A percentile compares a stretch with the other conserved stretches of the same genome.
These are phyloP conservation scores for Colletotrichum euphorbiae DNA, from an alignment of 2,329 filamentous ascomycete species.

Conservation along the genomic window DNA sequence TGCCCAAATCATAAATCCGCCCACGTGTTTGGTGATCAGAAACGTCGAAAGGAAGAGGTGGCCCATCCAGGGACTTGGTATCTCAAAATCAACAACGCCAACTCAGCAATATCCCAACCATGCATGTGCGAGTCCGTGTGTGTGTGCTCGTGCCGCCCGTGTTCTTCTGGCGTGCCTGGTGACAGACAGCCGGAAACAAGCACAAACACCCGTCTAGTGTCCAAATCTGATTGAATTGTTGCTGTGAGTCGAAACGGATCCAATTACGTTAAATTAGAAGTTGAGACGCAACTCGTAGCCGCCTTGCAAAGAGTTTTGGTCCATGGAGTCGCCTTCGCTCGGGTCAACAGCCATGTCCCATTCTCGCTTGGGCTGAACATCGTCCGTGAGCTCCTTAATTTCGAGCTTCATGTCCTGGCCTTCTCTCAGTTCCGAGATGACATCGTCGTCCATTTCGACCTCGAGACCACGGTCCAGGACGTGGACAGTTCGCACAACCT, in stretches of 20 bases:
- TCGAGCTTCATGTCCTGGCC: conserved; percentile 92
- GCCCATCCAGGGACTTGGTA: conserved; percentile 40
- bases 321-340: conserved; percentile 51
- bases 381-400: conserved; percentile 59
- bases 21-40: conserved; percentile 23
- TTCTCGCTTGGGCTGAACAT: conserved; percentile 62
- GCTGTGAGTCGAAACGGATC: conserved; percentile 25
- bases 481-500: conserved; percentile 77
- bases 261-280: conserved; percentile 52
- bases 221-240: conserved; percentile 26
- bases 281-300: conserved; percentile 60
- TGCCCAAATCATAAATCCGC: conserved; percentile 37
- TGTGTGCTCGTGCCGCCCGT: conserved; percentile 20
- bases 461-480: conserved; percentile 80
- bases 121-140: conserved; percentile 31
- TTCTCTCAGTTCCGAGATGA: conserved; percentile 84
- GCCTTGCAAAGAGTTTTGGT: conserved; percentile 46
- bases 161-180: conserved; percentile 26
- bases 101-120: conserved; percentile 38
- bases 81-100: conserved; percentile 42
- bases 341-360: conserved; percentile 72
- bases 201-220: conserved; percentile 20
- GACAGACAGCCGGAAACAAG: conserved; percentile 19
- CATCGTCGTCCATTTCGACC: conserved; percentile 90
- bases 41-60: conserved; percentile 38